These are phyloP conservation scores for Saccharomyces paradoxus DNA, from an alignment of 805 yeast species.

Conservation along the genomic window DNA sequence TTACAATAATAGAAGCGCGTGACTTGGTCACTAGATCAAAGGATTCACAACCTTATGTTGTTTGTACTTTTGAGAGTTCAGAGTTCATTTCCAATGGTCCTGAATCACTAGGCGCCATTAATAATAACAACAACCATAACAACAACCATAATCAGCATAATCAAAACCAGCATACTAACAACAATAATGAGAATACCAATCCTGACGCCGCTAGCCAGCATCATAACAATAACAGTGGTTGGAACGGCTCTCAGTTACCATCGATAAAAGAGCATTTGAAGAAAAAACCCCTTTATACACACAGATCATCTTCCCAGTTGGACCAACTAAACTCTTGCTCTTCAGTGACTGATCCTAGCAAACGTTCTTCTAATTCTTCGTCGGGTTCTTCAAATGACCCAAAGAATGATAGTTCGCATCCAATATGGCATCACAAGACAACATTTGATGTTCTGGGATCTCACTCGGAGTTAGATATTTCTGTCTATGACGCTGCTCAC, in stretches of 20 bases:
- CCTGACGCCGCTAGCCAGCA: neutral
- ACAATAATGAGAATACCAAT: conserved; percentile 6
- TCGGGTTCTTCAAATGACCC: conserved; percentile 6
- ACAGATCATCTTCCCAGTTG: conserved; percentile 39
- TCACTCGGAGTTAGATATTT: conserved; percentile 74
- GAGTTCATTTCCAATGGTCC: conserved; percentile 85
- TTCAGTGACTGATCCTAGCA: conserved; percentile 1
- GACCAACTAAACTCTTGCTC: conserved; percentile 22
- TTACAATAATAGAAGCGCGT: conserved; percentile 72
- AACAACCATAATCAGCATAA: conserved; percentile 25
- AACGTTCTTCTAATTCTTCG: conserved; percentile 4
- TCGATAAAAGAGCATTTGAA: conserved; percentile 23
- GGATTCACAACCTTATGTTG: conserved; percentile 74
- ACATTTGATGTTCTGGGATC: conserved; percentile 85
- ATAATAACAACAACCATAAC: conserved; percentile 1
- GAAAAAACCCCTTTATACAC: conserved; percentile 35
- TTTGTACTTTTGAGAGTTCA: conserved; percentile 83
- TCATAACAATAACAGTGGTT: conserved; percentile 5
- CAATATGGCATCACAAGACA: conserved; percentile 89
- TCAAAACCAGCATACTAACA: conserved; percentile 1
- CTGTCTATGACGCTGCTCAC: conserved; percentile 79
- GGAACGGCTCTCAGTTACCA: conserved; percentile 16
- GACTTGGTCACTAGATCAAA: conserved; percentile 50
- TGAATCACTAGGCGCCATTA: conserved; percentile 29
- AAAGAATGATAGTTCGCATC: conserved; percentile 36